Conservation (phyloP, 371 early-diverging fungal species). For the Mucor sp. region DNA sequence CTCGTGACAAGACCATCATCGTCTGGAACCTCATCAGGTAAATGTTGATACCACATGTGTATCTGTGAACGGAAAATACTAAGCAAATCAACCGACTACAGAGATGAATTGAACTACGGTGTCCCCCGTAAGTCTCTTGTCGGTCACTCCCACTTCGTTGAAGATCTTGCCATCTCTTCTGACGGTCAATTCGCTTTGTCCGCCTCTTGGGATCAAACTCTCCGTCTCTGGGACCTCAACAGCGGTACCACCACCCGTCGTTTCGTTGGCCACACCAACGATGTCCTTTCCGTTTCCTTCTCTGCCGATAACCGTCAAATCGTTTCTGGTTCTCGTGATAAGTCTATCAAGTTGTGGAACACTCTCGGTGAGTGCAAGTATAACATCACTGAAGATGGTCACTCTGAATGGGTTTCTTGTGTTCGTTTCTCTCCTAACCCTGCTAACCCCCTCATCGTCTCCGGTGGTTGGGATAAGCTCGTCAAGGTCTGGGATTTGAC, state of each 20-base stretch:
- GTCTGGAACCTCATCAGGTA: constrained; percentile 92
- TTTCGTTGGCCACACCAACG: constrained; percentile 97
- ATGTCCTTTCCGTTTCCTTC: constrained; percentile 98
- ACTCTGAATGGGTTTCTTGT: constrained; percentile 98
- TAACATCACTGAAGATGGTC: constrained; percentile 92
- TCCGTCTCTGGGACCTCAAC: constrained; percentile 97
- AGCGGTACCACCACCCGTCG: constrained; percentile 92
- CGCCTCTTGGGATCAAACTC: constrained; percentile 98
- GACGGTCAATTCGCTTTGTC: constrained; percentile 98
- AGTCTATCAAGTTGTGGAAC: constrained; percentile 99
- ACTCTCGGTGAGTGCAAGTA: constrained; percentile 99
- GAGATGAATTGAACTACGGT: constrained; percentile 93
- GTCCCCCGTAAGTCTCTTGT: constrained; percentile 85
- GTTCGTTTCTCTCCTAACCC: constrained; percentile 99
- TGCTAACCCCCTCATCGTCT: constrained; percentile 95
- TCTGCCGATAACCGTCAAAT: constrained; percentile 99
- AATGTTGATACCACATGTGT: neutral
- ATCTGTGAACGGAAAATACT: no score
- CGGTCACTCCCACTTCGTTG: constrained; percentile 98
- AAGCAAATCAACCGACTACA: constrained; percentile 1
- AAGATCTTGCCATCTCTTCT: constrained; percentile 96
- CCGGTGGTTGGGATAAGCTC: constrained; percentile 99
- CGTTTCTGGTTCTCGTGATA: constrained; percentile 97
- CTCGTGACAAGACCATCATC: constrained; percentile 96
- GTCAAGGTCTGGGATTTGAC: constrained; percentile 99